Percentiles rank a stretch among this genome's conserved stretches.
Conservation (phyloP, 768 basidiomycete species). For the Pluteus cervinus region DNA sequence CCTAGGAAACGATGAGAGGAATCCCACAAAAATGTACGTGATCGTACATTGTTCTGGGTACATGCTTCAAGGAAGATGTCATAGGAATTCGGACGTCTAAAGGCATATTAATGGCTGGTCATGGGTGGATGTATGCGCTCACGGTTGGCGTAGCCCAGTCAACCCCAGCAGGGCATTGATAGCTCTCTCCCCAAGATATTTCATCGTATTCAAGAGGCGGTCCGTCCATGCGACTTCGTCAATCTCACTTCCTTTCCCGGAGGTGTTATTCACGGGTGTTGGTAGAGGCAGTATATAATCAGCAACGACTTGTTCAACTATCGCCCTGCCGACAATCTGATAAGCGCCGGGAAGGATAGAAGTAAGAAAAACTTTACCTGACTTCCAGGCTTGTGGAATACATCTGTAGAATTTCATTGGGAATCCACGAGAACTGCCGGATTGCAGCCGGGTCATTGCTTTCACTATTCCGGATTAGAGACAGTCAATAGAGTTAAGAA, state of each 20-base stretch:
- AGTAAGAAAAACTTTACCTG: slow-evolving; percentile 38
- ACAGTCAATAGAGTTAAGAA: slow-evolving; percentile 4
- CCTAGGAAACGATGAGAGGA: slow-evolving; percentile 37
- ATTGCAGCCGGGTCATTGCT: slow-evolving; percentile 68
- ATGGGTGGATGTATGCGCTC: slow-evolving; percentile 19
- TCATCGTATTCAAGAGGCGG: slow-evolving; percentile 67
- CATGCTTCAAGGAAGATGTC: slow-evolving; percentile 70
- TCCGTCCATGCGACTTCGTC: slow-evolving; percentile 89
- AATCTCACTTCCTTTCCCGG: slow-evolving; percentile 44
- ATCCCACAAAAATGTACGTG: neutral
- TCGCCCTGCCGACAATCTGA: slow-evolving; percentile 28
- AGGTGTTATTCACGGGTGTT: slow-evolving; percentile 33
- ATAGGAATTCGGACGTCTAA: slow-evolving; percentile 63
- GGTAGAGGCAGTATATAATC: slow-evolving; percentile 84
- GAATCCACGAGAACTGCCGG: slow-evolving; percentile 90
- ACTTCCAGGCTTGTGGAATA: slow-evolving; percentile 48
- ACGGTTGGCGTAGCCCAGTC: slow-evolving; percentile 61
- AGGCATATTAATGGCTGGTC: neutral
- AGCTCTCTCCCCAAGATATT: slow-evolving; percentile 54
- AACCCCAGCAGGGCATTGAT: slow-evolving; percentile 53
- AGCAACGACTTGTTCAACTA: slow-evolving; percentile 63
- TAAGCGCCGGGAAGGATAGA: neutral
- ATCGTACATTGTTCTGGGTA: slow-evolving; percentile 78
- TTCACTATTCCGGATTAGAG: slow-evolving; percentile 45
- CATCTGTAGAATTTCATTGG: slow-evolving; percentile 60